These are phyloP conservation scores for Mycena amicta DNA, from an alignment of 768 basidiomycete genomes.

Conservation along the genomic window DNA sequence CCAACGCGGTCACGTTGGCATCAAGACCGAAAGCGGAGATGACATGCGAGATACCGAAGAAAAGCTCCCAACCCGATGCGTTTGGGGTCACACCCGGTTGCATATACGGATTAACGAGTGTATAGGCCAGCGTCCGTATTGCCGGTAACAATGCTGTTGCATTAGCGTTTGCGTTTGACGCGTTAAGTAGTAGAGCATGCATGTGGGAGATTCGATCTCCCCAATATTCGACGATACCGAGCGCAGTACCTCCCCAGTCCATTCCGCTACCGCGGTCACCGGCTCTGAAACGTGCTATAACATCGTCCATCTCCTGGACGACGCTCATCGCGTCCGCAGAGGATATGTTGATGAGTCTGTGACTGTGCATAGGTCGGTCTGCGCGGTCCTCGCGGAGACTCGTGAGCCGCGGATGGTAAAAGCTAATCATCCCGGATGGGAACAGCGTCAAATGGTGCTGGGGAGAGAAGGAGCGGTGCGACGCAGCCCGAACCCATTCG, in stretches of 20 bases:
- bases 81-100: slow-evolving; percentile 21
- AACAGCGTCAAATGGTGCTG: slow-evolving; percentile 23
- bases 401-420: slow-evolving; percentile 24
- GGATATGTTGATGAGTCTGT: slow-evolving; percentile 21
- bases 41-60: slow-evolving; percentile 12
- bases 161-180: slow-evolving; percentile 14
- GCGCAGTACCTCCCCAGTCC: slow-evolving; percentile 18
- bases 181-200: slow-evolving; percentile 17
- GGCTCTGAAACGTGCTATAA: slow-evolving; percentile 4
- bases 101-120: slow-evolving; percentile 24
- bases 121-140: slow-evolving; percentile 22
- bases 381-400: slow-evolving; percentile 18
- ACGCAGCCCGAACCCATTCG: slow-evolving; percentile 25
- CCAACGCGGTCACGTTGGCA: slow-evolving; percentile 17
- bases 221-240: slow-evolving; percentile 22
- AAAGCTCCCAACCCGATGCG: slow-evolving; percentile 23
- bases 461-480: slow-evolving; percentile 16
- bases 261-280: slow-evolving; percentile 11
- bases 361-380: slow-evolving; percentile 18
- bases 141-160: slow-evolving; percentile 13
- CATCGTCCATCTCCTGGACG: slow-evolving; percentile 22
- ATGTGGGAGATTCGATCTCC: slow-evolving; percentile 23
- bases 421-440: slow-evolving; percentile 21
- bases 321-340: slow-evolving; percentile 19
- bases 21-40: not conserved